phyloP scores from a whole-genome alignment of 805 yeast species.

The Spathaspora arborariae region DNA sequence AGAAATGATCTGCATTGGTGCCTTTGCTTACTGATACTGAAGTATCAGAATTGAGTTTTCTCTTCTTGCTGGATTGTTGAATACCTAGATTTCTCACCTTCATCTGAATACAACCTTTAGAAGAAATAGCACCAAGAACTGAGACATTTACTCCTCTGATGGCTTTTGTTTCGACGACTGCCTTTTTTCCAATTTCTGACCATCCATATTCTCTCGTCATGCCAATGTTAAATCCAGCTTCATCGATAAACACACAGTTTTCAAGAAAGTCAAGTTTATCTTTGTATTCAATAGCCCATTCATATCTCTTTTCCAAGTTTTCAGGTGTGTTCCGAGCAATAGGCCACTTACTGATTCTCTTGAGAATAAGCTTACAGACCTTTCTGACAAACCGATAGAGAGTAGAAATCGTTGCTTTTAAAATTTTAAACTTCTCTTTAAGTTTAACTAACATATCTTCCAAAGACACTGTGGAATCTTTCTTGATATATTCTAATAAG shows the following conservation, averaged over 20 bases:
- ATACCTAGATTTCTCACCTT: background rate
- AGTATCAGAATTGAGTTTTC: background rate
- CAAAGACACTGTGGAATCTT: too few species aligned
- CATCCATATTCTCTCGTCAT: conserved; percentile 8
- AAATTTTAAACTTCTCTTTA: too few species aligned
- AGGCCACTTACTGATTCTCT: background rate
- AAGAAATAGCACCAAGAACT: conserved; percentile 3
- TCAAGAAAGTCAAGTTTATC: background rate
- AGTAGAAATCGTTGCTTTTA: too few species aligned
- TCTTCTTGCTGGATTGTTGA: background rate
- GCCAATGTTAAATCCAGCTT: conserved; percentile 13
- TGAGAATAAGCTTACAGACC: background rate
- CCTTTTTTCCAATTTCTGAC: conserved; percentile 2
- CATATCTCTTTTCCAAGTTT: background rate
- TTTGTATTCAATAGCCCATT: background rate
- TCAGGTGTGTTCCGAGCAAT: background rate
- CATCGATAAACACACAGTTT: conserved; percentile 14
- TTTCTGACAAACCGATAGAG: background rate
- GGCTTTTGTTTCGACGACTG: background rate
- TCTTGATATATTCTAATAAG: too few species aligned
- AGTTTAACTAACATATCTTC: too few species aligned
- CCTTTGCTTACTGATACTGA: too few species aligned
- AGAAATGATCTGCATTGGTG: too few species aligned
- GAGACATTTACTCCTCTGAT: conserved; percentile 1
- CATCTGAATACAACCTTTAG: background rate